Percentiles rank a stretch among this genome's conserved stretches.
Conservation (phyloP, 2,329 filamentous ascomycete genomes). For the Tolypocladium nubicola region DNA sequence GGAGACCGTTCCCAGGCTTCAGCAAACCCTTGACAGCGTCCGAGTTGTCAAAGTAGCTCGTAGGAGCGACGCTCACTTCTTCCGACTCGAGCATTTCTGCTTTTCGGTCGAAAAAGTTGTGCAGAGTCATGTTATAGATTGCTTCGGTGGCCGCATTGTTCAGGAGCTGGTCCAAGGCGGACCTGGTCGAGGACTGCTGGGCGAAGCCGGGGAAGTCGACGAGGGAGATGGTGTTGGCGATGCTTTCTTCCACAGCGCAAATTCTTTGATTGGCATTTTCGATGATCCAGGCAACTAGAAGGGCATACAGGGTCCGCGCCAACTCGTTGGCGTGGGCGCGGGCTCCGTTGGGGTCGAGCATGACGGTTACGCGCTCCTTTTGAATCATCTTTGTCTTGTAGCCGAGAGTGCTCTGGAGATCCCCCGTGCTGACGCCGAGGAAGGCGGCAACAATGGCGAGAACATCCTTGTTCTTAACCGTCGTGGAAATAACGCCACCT, state of each 20-base stretch:
- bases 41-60: constrained; percentile 96
- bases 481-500: constrained; percentile 74
- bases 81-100: constrained; percentile 90
- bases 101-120: constrained; percentile 92
- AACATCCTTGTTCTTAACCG: constrained; percentile 88
- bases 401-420: constrained; percentile 79
- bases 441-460: constrained; percentile 86
- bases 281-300: constrained; percentile 88
- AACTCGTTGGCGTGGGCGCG: constrained; percentile 89
- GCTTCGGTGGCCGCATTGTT: constrained; percentile 91
- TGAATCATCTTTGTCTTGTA: constrained; percentile 97
- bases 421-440: constrained; percentile 69
- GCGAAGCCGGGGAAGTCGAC: constrained; percentile 96
- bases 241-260: constrained; percentile 76
- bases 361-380: constrained; percentile 93
- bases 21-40: constrained; percentile 87
- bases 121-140: constrained; percentile 84
- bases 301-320: constrained; percentile 83
- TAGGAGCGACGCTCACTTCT: constrained; percentile 80
- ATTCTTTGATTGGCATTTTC: constrained; percentile 85
- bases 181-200: constrained; percentile 72
- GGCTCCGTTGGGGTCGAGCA: constrained; percentile 88
- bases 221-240: constrained; percentile 88
- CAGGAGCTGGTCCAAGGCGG: constrained; percentile 80
- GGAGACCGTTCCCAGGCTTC: constrained; percentile 82